A percentile compares a stretch with the other conserved stretches of the same genome.
Evolutionary conservation across 441 rosid genomes (phyloP).

Genomic region (Dalechampia spathulata): DNA sequence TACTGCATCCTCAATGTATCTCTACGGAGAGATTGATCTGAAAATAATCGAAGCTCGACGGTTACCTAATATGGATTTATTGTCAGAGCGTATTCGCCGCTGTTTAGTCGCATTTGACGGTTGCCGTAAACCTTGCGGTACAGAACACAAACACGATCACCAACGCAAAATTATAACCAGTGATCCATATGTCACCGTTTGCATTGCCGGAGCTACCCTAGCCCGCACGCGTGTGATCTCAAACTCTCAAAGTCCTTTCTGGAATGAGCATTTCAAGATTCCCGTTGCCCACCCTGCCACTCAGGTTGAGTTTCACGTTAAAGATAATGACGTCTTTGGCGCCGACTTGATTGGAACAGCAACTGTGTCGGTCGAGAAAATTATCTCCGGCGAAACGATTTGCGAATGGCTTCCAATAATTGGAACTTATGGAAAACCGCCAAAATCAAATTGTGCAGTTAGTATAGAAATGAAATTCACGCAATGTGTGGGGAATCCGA

Average conservation of each 20-base stretch:
- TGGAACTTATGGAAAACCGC: slow-evolving; percentile 44
- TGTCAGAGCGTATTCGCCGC: slow-evolving; percentile 49
- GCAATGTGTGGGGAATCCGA: slow-evolving; percentile 35
- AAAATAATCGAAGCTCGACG: slow-evolving; percentile 60
- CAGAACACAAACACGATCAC: not conserved
- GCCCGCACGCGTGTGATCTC: slow-evolving; percentile 77
- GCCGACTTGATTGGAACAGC: slow-evolving; percentile 67
- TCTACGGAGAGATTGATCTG: slow-evolving; percentile 72
- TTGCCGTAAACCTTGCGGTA: slow-evolving; percentile 24
- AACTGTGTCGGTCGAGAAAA: slow-evolving; percentile 30
- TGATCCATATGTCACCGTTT: slow-evolving; percentile 83
- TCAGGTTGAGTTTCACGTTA: slow-evolving; percentile 52
- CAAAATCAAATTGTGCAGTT: slow-evolving; percentile 58
- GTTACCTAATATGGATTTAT: slow-evolving; percentile 74
- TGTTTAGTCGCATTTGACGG: slow-evolving; percentile 31
- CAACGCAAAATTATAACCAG: slow-evolving; percentile 62
- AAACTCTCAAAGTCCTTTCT: slow-evolving; percentile 51
- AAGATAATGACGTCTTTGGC: slow-evolving; percentile 74
- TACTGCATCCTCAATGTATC: slow-evolving; percentile 17
- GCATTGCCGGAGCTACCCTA: slow-evolving; percentile 60
- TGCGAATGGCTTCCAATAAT: slow-evolving; percentile 61
- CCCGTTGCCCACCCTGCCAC: slow-evolving; percentile 69
- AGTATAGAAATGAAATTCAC: slow-evolving; percentile 46
- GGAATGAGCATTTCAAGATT: slow-evolving; percentile 65
- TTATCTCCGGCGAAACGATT: slow-evolving; percentile 38